Conservation (phyloP, 2,329 filamentous ascomycete species). For the Alternaria ethzedia region DNA sequence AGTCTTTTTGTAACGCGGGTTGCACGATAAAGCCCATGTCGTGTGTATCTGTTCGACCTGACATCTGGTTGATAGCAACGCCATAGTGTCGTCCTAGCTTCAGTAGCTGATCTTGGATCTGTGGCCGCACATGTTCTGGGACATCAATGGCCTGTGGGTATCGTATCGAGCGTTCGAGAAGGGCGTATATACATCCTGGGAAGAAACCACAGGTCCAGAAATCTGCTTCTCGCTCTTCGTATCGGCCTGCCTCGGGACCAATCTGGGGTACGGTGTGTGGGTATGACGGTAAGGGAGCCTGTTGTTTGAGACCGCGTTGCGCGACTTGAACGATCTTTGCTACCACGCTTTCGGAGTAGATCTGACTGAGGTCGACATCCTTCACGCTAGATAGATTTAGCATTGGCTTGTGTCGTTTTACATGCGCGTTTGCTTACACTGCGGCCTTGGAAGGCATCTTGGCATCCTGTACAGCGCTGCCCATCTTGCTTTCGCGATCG, state of each 20-base stretch:
- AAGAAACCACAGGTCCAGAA: slow-evolving; percentile 49
- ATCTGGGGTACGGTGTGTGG: slow-evolving; percentile 44
- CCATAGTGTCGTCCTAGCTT: slow-evolving; percentile 39
- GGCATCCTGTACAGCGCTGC: neutral
- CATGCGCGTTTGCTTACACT: slow-evolving; percentile 9
- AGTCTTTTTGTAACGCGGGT: slow-evolving; percentile 56
- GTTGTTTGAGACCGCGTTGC: slow-evolving; percentile 32
- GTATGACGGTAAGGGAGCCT: slow-evolving; percentile 39
- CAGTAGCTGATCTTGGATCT: slow-evolving; percentile 32
- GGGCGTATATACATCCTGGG: slow-evolving; percentile 42
- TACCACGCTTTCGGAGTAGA: slow-evolving; percentile 38
- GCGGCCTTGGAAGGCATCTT: neutral
- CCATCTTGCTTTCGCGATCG: slow-evolving; percentile 7
- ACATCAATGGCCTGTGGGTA: slow-evolving; percentile 35
- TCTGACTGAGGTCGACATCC: slow-evolving; percentile 33
- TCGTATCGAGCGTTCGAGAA: slow-evolving; percentile 40
- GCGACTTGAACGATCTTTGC: slow-evolving; percentile 45
- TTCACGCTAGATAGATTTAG: slow-evolving; percentile 20
- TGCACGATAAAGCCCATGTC: slow-evolving; percentile 63
- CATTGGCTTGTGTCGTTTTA: neutral
- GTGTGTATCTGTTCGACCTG: slow-evolving; percentile 57
- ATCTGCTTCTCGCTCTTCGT: slow-evolving; percentile 45
- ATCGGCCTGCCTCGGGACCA: slow-evolving; percentile 30
- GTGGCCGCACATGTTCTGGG: slow-evolving; percentile 21
- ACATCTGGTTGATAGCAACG: slow-evolving; percentile 43